Base-by-base conservation (phyloP, 805 yeast species). In the Candida ovalis region DNA sequence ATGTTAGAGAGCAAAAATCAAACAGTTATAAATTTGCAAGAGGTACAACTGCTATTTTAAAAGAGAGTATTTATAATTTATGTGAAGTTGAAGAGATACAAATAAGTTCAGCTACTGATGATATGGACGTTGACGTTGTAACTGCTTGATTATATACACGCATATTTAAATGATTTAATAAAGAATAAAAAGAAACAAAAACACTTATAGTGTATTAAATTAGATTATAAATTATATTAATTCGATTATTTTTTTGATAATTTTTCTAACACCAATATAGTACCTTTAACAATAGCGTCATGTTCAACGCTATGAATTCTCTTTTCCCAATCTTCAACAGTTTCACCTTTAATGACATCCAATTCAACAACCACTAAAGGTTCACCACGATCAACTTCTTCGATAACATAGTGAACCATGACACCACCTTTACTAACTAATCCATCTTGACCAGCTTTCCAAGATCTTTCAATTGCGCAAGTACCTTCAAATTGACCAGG, bases 401-500 rank as follows among this genome's bases (percentile, higher is more conserved):
- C 88, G 57, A 94, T 91, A n/a, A 94, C 98, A 61, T 86, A 81
- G 71, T 94, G 99, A 40, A 94, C 87, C 99, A 94, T 94, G 45
- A 94, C 87, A 1, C 99, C 99, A 15, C 95, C 96, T 54, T 77
- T 79, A 8, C 75, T 57, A 45, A 83, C 80, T 55, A 80, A 77
- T 8, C 96, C 96, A 24, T 80, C 81, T 62, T 91, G 96, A 35
- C 97, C 97, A 12, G 95, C 96, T 59, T 89, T 74, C 92, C 95
- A 94, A 1, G 97, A 96, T 61, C 98, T 75, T 59, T 94, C 97
- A 50, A 94, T 94, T 10, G 99, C 98, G 69, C 88, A 90, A 10
- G 96, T 92, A 4, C 99, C 99, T 49, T 92, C 98, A 72, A 92
- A 94, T 4, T 90, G 90, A 24, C 96, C 96, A 1, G 99, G 99